Evolutionary conservation across 305 asterid species (phyloP).

Genomic region (Fraxinus angustifolia): DNA sequence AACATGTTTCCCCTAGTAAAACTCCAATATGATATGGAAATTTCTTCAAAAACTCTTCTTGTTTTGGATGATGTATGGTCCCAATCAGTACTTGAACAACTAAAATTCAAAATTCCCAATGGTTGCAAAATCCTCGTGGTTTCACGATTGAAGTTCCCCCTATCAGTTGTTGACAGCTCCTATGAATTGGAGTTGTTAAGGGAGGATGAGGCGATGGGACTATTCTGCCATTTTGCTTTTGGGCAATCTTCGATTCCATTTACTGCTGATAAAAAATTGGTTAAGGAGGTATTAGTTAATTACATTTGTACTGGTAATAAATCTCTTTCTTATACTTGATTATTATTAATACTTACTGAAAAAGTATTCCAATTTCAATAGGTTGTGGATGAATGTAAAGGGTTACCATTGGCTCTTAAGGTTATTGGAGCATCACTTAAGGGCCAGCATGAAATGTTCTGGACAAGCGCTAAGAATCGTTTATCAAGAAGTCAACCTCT

Average conservation of each 20-base stretch:
- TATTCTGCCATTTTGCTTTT: slow-evolving; percentile 79
- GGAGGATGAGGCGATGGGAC: slow-evolving; percentile 68
- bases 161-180: slow-evolving; percentile 49
- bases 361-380: slow-evolving; percentile 17
- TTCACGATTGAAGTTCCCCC: slow-evolving; percentile 69
- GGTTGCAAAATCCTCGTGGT: slow-evolving; percentile 79
- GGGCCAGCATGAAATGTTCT: slow-evolving; percentile 78
- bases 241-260: slow-evolving; percentile 59
- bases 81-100: slow-evolving; percentile 60
- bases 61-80: slow-evolving; percentile 93
- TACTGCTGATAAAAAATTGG: slow-evolving; percentile 44
- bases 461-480: slow-evolving; percentile 74
- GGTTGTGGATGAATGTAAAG: slow-evolving; percentile 83
- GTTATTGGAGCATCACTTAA: slow-evolving; percentile 80
- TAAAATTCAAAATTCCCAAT: slow-evolving; percentile 42
- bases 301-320: neutral
- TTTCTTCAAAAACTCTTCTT: slow-evolving; percentile 38
- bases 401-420: slow-evolving; percentile 88
- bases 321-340: neutral
- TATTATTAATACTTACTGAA: slow-evolving; percentile 2
- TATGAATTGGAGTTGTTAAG: slow-evolving; percentile 68
- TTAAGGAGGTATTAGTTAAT: slow-evolving; percentile 57
- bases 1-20: slow-evolving; percentile 37
- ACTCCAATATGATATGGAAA: slow-evolving; percentile 28
- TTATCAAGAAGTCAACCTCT: slow-evolving; percentile 66